Percentiles rank a stretch among this genome's conserved stretches.
These are phyloP conservation scores for Closterium sp. DNA, from an alignment of 139 green algal genomes.

Conservation along the genomic window DNA sequence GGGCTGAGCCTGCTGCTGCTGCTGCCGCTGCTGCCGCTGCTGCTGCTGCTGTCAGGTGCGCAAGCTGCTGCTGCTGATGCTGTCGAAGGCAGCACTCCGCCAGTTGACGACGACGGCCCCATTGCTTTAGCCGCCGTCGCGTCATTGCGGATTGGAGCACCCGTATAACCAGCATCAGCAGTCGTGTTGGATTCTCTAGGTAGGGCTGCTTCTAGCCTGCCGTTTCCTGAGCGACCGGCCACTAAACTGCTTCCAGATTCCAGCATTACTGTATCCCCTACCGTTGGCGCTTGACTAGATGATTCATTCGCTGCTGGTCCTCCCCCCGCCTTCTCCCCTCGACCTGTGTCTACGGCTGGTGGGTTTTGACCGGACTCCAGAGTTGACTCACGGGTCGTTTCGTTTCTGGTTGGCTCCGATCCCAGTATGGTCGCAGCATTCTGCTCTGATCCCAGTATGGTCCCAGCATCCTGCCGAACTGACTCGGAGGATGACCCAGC, in stretches of 20 bases:
- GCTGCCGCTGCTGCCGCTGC: no score
- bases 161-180: background rate
- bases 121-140: background rate
- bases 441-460: no score
- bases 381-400: background rate
- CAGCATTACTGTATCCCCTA: background rate
- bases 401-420: no score
- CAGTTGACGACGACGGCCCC: background rate
- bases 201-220: background rate
- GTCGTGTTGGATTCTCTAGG: background rate
- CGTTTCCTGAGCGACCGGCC: background rate
- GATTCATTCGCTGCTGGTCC: background rate
- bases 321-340: background rate
- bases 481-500: no score
- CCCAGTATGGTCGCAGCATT: no score
- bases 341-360: background rate
- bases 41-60: background rate
- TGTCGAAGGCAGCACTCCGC: background rate
- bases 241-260: background rate
- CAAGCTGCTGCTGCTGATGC: background rate
- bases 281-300: background rate
- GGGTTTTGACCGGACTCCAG: background rate
- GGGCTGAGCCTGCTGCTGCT: background rate
- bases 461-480: no score
- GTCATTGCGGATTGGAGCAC: background rate